These are phyloP conservation scores for Orbilia ellipsospora DNA, from an alignment of 2,329 filamentous ascomycete genomes.

Conservation along the genomic window DNA sequence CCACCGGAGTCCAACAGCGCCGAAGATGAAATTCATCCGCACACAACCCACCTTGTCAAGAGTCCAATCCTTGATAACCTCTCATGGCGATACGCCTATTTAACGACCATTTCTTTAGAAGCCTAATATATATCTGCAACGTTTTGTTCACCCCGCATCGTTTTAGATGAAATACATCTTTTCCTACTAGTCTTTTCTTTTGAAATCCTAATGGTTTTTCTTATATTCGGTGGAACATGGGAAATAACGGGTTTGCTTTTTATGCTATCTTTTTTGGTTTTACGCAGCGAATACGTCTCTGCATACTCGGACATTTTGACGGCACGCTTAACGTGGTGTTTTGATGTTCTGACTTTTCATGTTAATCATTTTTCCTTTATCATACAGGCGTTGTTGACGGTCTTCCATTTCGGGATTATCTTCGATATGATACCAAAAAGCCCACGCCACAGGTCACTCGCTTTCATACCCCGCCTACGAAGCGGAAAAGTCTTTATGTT, in stretches of 20 bases:
- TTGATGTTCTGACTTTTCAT: constrained; percentile 24
- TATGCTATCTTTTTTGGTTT: constrained; percentile 10
- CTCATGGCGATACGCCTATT: constrained; percentile 48
- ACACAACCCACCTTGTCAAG: constrained; percentile 25
- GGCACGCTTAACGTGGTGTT: constrained; percentile 53
- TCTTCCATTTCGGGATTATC: constrained; percentile 55
- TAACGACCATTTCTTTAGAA: constrained; percentile 51
- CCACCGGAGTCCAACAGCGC: constrained; percentile 50
- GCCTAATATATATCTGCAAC: constrained; percentile 53
- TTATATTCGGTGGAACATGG: constrained; percentile 46
- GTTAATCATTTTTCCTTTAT: constrained; percentile 44
- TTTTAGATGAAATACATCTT: constrained; percentile 54
- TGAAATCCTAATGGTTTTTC: constrained; percentile 32
- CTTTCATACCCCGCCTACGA: constrained; percentile 51
- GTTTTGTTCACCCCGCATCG: constrained; percentile 35
- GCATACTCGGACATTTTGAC: constrained; percentile 30
- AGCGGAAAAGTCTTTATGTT: constrained; percentile 54
- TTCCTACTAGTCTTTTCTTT: constrained; percentile 10
- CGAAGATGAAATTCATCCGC: constrained; percentile 25
- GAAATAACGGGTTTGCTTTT: constrained; percentile 53
- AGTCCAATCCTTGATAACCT: constrained; percentile 37
- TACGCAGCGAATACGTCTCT: constrained; percentile 40
- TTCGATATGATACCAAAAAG: constrained; percentile 56
- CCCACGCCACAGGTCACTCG: constrained; percentile 56
- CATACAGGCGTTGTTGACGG: constrained; percentile 55